phyloP scores from a whole-genome alignment of 164 flowering plant genomes.

The Cinnamomum chago region DNA sequence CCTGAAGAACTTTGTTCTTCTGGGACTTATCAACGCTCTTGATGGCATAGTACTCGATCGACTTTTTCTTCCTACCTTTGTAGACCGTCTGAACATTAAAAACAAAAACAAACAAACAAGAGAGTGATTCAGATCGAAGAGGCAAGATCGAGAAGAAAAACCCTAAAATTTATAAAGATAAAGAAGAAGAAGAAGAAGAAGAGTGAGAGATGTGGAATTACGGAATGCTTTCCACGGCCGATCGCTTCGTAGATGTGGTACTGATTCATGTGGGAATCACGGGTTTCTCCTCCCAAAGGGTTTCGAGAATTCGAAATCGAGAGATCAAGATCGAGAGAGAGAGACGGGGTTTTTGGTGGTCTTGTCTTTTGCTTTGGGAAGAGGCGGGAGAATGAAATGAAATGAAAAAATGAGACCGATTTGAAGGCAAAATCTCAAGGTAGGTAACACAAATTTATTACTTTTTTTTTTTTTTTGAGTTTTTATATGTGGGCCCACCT shows the following conservation, averaged over 20 bases:
- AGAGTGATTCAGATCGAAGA: not conserved
- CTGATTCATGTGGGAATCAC: conserved; percentile 47
- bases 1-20: conserved; percentile 83
- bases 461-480: no score
- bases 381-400: conserved; percentile 4
- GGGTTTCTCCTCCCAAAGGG: not conserved
- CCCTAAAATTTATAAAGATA: not conserved
- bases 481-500: no score
- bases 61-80: conserved; percentile 97
- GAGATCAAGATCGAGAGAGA: not conserved
- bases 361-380: not conserved
- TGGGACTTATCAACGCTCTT: conserved; percentile 96
- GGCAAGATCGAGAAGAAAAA: not conserved
- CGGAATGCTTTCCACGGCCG: conserved; percentile 86
- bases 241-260: conserved; percentile 86
- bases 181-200: not conserved
- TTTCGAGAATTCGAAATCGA: not conserved
- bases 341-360: not conserved
- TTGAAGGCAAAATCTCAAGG: no score
- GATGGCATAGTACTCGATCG: conserved; percentile 85
- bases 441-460: no score
- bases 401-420: not conserved
- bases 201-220: conserved; percentile 16
- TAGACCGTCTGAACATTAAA: conserved; percentile 63
- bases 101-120: not conserved